Conservation (phyloP, 495 filamentous ascomycete species). For the Penicillium soppii region DNA sequence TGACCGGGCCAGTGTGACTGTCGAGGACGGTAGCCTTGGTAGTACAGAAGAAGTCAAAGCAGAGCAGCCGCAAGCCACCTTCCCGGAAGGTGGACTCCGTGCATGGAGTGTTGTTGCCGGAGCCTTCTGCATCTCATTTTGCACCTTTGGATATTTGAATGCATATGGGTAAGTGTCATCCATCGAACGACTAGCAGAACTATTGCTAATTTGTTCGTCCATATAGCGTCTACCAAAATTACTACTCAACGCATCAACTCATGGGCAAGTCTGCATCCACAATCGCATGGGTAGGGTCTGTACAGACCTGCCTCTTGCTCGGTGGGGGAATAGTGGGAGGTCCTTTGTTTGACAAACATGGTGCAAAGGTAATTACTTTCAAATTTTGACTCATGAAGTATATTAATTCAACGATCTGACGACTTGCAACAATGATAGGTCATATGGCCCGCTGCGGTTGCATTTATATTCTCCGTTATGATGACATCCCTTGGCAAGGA, state of each 20-base stretch:
- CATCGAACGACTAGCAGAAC: not conserved
- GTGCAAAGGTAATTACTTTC: not conserved
- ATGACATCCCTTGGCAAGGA: conserved; percentile 48
- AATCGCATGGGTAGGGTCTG: conserved; percentile 27
- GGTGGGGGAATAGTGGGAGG: conserved; percentile 28
- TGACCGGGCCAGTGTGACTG: not conserved
- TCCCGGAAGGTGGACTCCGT: conserved; percentile 9
- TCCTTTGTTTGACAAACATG: conserved; percentile 30
- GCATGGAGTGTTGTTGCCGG: conserved; percentile 59
- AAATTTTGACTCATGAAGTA: not conserved
- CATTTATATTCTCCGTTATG: conserved; percentile 31
- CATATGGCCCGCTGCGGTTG: not conserved
- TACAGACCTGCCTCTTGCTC: conserved; percentile 32
- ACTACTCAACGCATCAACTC: conserved; percentile 1
- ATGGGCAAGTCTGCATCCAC: not conserved
- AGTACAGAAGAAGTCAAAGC: conserved; percentile 39
- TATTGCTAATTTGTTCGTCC: not conserved
- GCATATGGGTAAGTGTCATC: conserved; percentile 13
- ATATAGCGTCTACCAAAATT: conserved; percentile 3
- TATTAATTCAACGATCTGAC: not conserved
- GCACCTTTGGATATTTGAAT: conserved; percentile 39
- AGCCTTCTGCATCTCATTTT: conserved; percentile 54
- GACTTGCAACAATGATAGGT: not conserved
- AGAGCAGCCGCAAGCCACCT: conserved; percentile 34
- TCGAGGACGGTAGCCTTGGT: not conserved